Conservation (phyloP, 345 rosid species). For the Melaleuca alternifolia region DNA sequence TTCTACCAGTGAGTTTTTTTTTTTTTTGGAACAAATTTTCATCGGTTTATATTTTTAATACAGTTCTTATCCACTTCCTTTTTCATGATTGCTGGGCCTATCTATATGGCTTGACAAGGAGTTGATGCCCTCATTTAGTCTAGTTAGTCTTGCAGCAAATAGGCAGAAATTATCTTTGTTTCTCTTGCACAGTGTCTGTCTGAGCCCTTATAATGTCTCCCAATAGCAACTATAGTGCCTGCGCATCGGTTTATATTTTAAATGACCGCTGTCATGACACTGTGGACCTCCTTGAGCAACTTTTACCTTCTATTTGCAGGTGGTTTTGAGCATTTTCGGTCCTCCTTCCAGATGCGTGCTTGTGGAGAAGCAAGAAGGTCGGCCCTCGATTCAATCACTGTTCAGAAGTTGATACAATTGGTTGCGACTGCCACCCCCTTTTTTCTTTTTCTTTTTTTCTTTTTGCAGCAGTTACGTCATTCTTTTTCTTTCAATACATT, state of each 20-base stretch:
- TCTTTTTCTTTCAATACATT: neutral
- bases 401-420: slow-evolving; percentile 1
- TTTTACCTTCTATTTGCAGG: slow-evolving; percentile 30
- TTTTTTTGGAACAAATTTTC: no score
- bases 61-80: neutral
- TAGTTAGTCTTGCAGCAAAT: neutral
- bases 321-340: slow-evolving; percentile 84
- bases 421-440: neutral
- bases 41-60: neutral
- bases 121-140: neutral
- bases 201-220: neutral
- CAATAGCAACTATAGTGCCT: neutral
- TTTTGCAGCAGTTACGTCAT: neutral
- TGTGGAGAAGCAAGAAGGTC: slow-evolving; percentile 53
- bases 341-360: slow-evolving; percentile 70
- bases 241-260: neutral
- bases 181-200: neutral
- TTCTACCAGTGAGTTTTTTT: slow-evolving; percentile 66
- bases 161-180: neutral
- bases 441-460: neutral
- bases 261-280: neutral
- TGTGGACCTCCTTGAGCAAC: neutral
- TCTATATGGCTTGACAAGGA: neutral
- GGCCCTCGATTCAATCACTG: slow-evolving; percentile 51
- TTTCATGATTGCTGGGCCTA: neutral